phyloP scores from a whole-genome alignment of 176 grass and related monocot genomes.

The Phyllostachys edulis region DNA sequence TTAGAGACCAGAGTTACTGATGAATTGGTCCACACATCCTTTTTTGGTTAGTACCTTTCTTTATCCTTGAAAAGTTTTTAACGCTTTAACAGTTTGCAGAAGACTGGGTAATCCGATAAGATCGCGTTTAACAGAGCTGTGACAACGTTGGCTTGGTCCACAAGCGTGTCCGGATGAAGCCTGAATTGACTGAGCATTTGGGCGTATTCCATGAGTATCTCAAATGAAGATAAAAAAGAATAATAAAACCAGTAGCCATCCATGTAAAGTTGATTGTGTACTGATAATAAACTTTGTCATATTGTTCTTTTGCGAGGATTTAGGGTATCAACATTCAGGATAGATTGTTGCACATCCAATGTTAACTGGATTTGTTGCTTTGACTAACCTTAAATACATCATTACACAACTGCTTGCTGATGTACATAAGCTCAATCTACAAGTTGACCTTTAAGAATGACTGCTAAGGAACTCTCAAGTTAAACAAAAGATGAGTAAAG shows the following conservation, averaged over 20 bases:
- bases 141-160: slow-evolving; percentile 24
- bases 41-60: background rate
- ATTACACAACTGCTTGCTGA: background rate
- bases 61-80: background rate
- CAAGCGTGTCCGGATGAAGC: background rate
- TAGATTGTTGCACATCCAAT: slow-evolving; percentile 1
- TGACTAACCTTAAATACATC: background rate
- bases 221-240: background rate
- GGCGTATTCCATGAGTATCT: background rate
- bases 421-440: background rate
- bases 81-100: background rate
- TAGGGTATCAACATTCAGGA: background rate
- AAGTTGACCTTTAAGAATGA: background rate
- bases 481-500: background rate
- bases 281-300: background rate
- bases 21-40: slow-evolving; percentile 25
- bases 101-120: slow-evolving; percentile 22
- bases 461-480: background rate
- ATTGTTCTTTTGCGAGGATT: background rate
- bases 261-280: background rate
- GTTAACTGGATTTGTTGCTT: background rate
- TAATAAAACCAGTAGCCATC: background rate
- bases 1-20: background rate
- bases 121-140: background rate
- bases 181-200: background rate